phyloP scores from a whole-genome alignment of 129 eudicot species.

The Pseudognaphalium luteoalbum region DNA sequence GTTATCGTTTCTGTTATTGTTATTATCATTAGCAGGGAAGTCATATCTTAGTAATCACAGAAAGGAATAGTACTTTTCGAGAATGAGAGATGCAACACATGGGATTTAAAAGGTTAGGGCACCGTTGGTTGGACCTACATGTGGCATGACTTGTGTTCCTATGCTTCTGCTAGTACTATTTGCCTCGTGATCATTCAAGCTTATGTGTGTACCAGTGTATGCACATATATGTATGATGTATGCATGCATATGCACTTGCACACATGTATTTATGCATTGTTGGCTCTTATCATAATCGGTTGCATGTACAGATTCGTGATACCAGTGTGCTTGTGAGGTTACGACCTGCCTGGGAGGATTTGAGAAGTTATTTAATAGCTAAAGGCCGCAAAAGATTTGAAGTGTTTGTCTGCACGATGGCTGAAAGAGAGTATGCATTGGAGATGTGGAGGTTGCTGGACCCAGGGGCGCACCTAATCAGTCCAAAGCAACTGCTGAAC shows the following conservation, averaged over 20 bases:
- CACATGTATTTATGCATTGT: neutral
- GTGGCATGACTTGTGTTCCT: constrained; percentile 1
- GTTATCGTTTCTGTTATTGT: neutral
- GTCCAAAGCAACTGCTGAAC: constrained; percentile 58
- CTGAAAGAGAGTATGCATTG: constrained; percentile 94
- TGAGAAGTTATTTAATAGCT: constrained; percentile 80
- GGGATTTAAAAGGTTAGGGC: constrained; percentile 14
- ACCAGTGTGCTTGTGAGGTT: constrained; percentile 94
- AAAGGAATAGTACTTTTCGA: constrained; percentile 22
- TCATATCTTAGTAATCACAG: constrained; percentile 1
- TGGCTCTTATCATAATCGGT: constrained; percentile 8
- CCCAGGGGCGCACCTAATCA: constrained; percentile 76
- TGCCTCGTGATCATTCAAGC: neutral
- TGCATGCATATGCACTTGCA: neutral
- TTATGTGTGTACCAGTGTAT: neutral
- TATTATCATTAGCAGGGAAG: constrained; percentile 16
- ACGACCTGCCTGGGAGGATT: constrained; percentile 98
- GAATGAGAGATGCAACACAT: constrained; percentile 1
- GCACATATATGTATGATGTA: neutral
- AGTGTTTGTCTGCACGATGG: constrained; percentile 96
- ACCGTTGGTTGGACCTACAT: neutral
- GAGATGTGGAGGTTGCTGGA: constrained; percentile 98
- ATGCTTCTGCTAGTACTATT: constrained; percentile 12
- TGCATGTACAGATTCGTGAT: constrained; percentile 76
- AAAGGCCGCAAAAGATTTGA: constrained; percentile 95